These are phyloP conservation scores for Arctium minus DNA, from an alignment of 129 eudicot species.

Conservation along the genomic window DNA sequence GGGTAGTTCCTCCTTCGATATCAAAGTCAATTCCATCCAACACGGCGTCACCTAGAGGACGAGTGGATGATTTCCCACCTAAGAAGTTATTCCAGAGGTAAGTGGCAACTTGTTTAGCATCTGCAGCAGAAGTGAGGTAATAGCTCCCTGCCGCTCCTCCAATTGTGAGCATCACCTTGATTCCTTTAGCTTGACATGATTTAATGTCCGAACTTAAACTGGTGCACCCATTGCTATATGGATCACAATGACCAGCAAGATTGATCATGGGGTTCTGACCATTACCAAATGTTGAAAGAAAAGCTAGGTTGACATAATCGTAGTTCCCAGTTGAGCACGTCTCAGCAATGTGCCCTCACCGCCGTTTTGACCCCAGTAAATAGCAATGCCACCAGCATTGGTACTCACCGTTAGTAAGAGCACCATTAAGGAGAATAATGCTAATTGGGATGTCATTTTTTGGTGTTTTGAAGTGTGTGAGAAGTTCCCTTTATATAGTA, in stretches of 20 bases:
- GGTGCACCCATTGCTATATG: conserved; percentile 19
- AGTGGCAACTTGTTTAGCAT: conserved; percentile 38
- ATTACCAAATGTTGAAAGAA: conserved; percentile 30
- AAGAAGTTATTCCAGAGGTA: conserved; percentile 43
- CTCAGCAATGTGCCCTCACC: conserved; percentile 33
- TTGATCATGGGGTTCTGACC: conserved; percentile 30
- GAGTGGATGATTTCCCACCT: conserved; percentile 32
- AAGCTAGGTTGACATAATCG: conserved; percentile 34
- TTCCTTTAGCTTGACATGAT: conserved; percentile 32
- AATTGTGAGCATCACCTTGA: conserved; percentile 36
- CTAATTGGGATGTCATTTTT: background rate
- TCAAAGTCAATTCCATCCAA: conserved; percentile 49
- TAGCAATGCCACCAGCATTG: conserved; percentile 30
- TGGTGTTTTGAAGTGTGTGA: background rate
- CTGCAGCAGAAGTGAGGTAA: conserved; percentile 24
- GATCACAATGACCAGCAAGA: conserved; percentile 41
- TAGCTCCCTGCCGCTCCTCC: conserved; percentile 38
- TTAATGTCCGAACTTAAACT: conserved; percentile 26
- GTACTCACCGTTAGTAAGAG: background rate
- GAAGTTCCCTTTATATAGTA: too few species aligned
- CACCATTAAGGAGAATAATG: background rate
- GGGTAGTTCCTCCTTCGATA: conserved; percentile 33
- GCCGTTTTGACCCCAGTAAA: conserved; percentile 49
- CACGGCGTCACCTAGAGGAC: conserved; percentile 41
- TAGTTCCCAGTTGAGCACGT: conserved; percentile 39